Evolutionary conservation across 352 stramenopile genomes (phyloP), one percentile per base, ranked within the genome.

Genomic region (Plasmopara halstedii): DNA sequence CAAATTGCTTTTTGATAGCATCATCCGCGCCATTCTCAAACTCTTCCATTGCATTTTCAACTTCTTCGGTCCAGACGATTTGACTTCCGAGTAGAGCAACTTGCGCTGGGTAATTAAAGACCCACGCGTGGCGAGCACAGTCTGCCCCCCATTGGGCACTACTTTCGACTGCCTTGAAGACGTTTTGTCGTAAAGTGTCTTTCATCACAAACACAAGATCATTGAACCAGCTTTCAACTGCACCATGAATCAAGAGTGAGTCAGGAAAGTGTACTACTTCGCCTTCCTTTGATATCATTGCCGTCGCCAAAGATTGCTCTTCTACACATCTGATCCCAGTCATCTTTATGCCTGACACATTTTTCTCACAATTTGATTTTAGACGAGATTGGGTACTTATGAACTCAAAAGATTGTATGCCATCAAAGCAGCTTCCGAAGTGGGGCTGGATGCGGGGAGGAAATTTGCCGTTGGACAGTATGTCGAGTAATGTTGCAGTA

Each of bases 221-320:
- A 37, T 97, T 98, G 43, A 98, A 85, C 72, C 96, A 98, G 29
- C 74, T 75, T 44, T 97, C 89, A 11, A 95, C 87, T 27, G 93
- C 80, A 0, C 90, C 84, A 29, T 96, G 85, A 29, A 89, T 79
- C 22, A 87, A 38, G 13, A 83, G 77, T 8, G 77, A 87, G 48
- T 89, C 77, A 20, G 46, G 11, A 47, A 98, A 91, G 4, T 61
- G 56, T 25, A 98, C 85, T 21, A 94, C 47, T 56, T 98, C 92
- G 15, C 87, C 83, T 56, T 98, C 94, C 67, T 98, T 98, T n/a
- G 92, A 95, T 32, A 96, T 63, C 93, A 98, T 98, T 4, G 75
- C 77, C 55, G 89, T 78, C 5, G 85, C 84, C 27, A 91, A 67
- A 53, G 93, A 95, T 4, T 56, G 59, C 21, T 77, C 62, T 3